Base-by-base conservation (phyloP, 768 basidiomycete genomes). In the Boletus tomentosulus region DNA sequence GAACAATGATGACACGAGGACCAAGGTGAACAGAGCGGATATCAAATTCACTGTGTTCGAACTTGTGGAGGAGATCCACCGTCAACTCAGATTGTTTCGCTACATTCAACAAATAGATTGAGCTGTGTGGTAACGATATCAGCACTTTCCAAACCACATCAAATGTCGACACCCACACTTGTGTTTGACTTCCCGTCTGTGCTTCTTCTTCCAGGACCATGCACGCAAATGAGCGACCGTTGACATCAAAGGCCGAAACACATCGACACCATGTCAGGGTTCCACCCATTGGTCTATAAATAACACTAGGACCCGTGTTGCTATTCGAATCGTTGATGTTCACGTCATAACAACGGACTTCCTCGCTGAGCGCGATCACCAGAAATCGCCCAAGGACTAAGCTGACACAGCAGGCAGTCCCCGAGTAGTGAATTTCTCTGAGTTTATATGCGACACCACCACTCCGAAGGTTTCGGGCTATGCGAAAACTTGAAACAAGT, bases 381-480 rank as follows among this genome's bases (percentile, higher is more conserved):
- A 61, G 25, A 39, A 55, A 65, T 15, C 47, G 55, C 7, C 60
- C 60, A 51, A 59, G 54, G 37, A 65, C 44, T 31, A 64, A 35
- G 25, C 43, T 49, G 1, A 43, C 57, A 9, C 30, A 0, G 8
- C 48, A 30, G 1, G n/a, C 48, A 15, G n/a, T 1, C 22, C 46
- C 55, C 0, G 50, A 56, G 19, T 53, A 55, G 10, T 27, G 55
- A 22, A 64, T 56, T 48, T 55, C 46, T 34, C 43, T 46, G 22
- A 48, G 6, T 15, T 27, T 54, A 22, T 6, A 13, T 3, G 27
- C 39, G 16, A 16, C 11, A 12, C 9, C 4, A 12, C 31, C 25
- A 2, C 13, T 28, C 15, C 51, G 52, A 9, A 65, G 33, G 50
- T 55, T 58, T 9, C 19, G 34, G 1, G 54, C 46, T 9, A 51